Percentiles rank a stretch among this genome's conserved stretches.
Conservation (phyloP, 257 asterid genomes). For the Solanum pennellii region DNA sequence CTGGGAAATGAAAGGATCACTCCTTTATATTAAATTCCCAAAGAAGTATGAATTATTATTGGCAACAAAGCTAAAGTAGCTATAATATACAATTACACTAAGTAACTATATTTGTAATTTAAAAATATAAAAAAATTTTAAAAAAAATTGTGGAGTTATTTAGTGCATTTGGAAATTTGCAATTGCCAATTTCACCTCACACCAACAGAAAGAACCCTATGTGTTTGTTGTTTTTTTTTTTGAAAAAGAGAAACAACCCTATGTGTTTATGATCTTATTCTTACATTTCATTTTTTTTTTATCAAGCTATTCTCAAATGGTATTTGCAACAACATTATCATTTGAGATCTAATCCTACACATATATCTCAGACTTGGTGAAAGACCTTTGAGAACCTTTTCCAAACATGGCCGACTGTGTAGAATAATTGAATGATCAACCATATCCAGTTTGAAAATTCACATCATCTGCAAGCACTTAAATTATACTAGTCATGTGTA, state of each 20-base stretch:
- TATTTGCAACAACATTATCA: background rate
- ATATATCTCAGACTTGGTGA: background rate
- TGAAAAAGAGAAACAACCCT: background rate
- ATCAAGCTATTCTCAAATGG: background rate
- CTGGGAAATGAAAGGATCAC: background rate
- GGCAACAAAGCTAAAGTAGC: background rate
- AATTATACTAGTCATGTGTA: background rate
- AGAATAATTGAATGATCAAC: background rate
- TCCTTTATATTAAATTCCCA: background rate
- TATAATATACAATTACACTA: background rate
- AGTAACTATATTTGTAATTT: background rate
- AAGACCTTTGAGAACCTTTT: background rate
- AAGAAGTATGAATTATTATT: background rate
- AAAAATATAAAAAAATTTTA: rapidly evolving
- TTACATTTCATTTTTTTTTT: background rate
- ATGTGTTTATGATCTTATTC: background rate
- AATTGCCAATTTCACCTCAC: background rate
- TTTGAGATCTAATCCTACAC: background rate
- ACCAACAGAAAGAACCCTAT: background rate
- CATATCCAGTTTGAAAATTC: background rate
- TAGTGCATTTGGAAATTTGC: background rate
- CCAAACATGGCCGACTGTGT: rapidly evolving
- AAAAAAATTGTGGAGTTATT: background rate
- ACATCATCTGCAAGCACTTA: background rate
- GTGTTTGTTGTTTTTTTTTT: background rate